Evolutionary conservation across 164 flowering plant genomes (phyloP).

Genomic region (Chimonanthus salicifolius): DNA sequence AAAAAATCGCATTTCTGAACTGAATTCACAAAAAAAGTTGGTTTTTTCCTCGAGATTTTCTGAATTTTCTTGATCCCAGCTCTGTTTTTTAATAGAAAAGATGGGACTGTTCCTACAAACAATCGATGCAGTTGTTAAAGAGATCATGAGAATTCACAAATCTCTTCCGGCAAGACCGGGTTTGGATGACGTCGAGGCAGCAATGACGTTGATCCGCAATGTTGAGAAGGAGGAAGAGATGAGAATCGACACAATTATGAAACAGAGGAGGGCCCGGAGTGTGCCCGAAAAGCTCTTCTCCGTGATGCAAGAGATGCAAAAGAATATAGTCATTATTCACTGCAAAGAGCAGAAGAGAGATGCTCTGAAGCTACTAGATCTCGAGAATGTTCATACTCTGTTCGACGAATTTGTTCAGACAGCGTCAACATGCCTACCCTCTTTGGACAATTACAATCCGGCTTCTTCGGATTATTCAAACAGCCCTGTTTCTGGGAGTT

Average conservation of each 20-base stretch:
- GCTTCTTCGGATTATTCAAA: constrained; percentile 7
- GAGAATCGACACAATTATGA: constrained; percentile 36
- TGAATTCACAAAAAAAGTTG: background rate
- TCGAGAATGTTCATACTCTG: constrained; percentile 29
- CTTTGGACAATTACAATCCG: constrained; percentile 12
- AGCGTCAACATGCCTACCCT: constrained; percentile 49
- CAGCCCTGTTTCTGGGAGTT: constrained; percentile 11
- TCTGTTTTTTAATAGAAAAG: background rate
- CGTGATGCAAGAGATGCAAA: constrained; percentile 43
- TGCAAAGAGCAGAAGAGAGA: constrained; percentile 41
- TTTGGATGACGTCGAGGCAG: constrained; percentile 66
- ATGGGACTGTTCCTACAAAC: constrained; percentile 23
- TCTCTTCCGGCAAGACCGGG: constrained; percentile 62
- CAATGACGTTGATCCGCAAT: constrained; percentile 41
- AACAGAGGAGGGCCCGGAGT: constrained; percentile 22
- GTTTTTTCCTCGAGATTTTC: background rate
- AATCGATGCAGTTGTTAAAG: constrained; percentile 39
- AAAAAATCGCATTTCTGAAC: background rate
- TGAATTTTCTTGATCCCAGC: background rate
- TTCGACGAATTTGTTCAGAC: constrained; percentile 46
- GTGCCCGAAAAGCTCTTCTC: constrained; percentile 42
- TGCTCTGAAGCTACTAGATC: constrained; percentile 38
- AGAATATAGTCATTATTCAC: constrained; percentile 25
- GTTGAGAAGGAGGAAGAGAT: constrained; percentile 63
- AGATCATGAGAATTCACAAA: constrained; percentile 66